Conservation (phyloP, 2,329 filamentous ascomycete genomes). For the Fusarium sp. region DNA sequence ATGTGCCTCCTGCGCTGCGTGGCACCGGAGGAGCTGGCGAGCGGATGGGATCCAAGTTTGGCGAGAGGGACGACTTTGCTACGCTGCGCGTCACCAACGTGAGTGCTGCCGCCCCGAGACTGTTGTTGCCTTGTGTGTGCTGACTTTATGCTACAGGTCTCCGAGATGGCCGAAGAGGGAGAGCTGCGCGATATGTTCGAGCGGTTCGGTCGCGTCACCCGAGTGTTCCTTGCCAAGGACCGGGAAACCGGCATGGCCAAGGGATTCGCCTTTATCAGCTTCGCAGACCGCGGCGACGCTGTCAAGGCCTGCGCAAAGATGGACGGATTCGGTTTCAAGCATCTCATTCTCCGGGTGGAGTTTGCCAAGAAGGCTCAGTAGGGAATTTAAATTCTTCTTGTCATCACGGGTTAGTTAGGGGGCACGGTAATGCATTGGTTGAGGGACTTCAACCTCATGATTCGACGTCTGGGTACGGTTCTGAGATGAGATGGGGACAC, state of each 20-base stretch:
- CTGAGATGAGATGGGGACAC: constrained; percentile 28
- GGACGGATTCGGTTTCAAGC: constrained; percentile 92
- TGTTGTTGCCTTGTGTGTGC: not conserved
- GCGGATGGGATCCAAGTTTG: constrained; percentile 86
- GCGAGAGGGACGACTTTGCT: constrained; percentile 93
- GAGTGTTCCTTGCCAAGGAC: constrained; percentile 98
- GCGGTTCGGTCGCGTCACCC: constrained; percentile 93
- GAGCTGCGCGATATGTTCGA: constrained; percentile 98
- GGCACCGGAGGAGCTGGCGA: constrained; percentile 74
- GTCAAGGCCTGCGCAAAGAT: constrained; percentile 95
- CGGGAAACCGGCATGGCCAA: constrained; percentile 95
- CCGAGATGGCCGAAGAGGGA: constrained; percentile 94
- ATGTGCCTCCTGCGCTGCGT: constrained; percentile 92
- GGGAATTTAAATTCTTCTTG: constrained; percentile 44
- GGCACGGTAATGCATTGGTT: constrained; percentile 45
- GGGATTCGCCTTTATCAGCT: constrained; percentile 99
- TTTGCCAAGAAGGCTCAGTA: constrained; percentile 77
- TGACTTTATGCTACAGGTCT: constrained; percentile 67
- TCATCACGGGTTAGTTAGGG: constrained; percentile 45
- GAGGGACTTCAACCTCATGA: constrained; percentile 42
- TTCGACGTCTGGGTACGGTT: constrained; percentile 40
- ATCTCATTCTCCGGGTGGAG: constrained; percentile 85
- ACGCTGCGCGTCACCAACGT: constrained; percentile 98
- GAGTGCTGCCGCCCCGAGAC: constrained; percentile 52
- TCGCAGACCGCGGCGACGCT: constrained; percentile 87